These are phyloP conservation scores for Aquilaria sinensis DNA, from an alignment of 345 rosid genomes.

Conservation along the genomic window DNA sequence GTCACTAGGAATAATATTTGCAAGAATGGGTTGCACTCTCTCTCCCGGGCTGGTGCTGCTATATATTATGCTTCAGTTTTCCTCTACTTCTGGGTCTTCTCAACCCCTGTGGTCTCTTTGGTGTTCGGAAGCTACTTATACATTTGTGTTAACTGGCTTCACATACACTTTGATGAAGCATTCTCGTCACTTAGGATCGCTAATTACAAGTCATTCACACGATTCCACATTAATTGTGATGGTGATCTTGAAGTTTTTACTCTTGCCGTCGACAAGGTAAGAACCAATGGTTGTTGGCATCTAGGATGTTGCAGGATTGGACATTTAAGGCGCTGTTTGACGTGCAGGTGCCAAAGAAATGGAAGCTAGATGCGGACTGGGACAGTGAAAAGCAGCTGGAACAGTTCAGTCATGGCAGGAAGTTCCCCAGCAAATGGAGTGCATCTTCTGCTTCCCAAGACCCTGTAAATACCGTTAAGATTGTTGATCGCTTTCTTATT, in stretches of 20 bases:
- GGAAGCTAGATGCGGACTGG: conserved; percentile 68
- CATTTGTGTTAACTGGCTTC: conserved; percentile 96
- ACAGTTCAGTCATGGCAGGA: conserved; percentile 43
- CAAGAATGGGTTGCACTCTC: conserved; percentile 68
- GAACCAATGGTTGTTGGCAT: conserved; percentile 8
- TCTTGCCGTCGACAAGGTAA: conserved; percentile 94
- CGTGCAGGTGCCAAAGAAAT: conserved; percentile 63
- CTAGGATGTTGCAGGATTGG: neutral
- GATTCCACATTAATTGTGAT: conserved; percentile 63
- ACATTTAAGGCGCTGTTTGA: neutral
- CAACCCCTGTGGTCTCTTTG: conserved; percentile 91
- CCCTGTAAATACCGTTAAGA: conserved; percentile 16
- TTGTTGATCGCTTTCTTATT: conserved; percentile 15
- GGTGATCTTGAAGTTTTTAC: conserved; percentile 93
- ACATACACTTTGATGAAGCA: conserved; percentile 96
- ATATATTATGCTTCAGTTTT: conserved; percentile 93
- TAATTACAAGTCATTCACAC: conserved; percentile 91
- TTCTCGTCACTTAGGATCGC: conserved; percentile 98
- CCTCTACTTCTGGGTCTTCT: conserved; percentile 98
- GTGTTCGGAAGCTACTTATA: conserved; percentile 96
- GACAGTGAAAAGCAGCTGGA: conserved; percentile 44
- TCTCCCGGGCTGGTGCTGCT: conserved; percentile 76
- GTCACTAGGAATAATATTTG: conserved; percentile 87
- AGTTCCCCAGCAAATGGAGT: conserved; percentile 46
- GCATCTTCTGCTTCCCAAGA: conserved; percentile 10